These are phyloP conservation scores for Pyrus pyrifolia DNA, from an alignment of 306 rosid genomes.

Conservation along the genomic window DNA sequence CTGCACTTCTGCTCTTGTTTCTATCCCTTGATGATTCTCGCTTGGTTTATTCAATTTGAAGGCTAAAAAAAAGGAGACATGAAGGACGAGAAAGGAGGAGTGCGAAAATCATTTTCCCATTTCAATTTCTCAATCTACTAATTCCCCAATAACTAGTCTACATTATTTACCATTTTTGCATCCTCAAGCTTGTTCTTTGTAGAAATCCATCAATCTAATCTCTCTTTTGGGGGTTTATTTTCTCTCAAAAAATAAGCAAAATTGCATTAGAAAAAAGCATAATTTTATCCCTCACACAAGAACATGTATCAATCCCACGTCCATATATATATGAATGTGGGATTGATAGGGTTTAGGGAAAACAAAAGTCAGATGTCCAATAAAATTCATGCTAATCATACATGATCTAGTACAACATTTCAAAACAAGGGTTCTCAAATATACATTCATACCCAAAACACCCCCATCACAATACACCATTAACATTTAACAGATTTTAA, in stretches of 20 bases:
- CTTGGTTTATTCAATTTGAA: too few relatives aligned
- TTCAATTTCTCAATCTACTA: too few relatives aligned
- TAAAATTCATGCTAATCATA: conserved; percentile 11
- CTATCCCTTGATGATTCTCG: too few relatives aligned
- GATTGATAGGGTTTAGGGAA: not conserved
- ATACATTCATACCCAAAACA: conserved; percentile 20
- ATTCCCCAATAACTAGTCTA: not conserved
- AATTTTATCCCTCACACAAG: not conserved
- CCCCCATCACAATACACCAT: conserved; percentile 12
- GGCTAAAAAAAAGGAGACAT: too few relatives aligned
- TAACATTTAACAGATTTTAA: not conserved
- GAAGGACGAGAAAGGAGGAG: too few relatives aligned
- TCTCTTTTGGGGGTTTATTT: not conserved
- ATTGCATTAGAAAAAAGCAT: not conserved
- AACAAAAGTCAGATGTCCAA: conserved; percentile 12
- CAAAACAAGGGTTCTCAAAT: conserved; percentile 17
- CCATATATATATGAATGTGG: not conserved
- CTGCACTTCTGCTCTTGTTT: too few relatives aligned
- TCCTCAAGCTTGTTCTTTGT: not conserved
- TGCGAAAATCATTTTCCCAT: too few relatives aligned
- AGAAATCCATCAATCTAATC: not conserved
- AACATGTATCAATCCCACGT: not conserved
- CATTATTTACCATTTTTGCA: not conserved
- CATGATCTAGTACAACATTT: not conserved
- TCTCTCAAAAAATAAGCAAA: not conserved